A percentile compares a stretch with the other conserved stretches of the same genome.
Conservation (phyloP, 306 rosid species). For the Acacia acuminata region DNA sequence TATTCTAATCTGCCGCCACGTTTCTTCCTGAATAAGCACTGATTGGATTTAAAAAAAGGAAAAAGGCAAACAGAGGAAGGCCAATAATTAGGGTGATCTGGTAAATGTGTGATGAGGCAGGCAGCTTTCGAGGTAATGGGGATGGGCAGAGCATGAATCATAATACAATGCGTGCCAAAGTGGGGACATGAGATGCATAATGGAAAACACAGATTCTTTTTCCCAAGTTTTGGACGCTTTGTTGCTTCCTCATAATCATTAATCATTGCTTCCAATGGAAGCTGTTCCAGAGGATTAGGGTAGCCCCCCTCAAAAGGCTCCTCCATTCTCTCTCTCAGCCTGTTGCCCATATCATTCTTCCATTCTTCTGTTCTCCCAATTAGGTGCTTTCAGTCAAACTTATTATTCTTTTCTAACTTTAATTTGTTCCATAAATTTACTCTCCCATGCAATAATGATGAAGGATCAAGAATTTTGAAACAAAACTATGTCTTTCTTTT, state of each 20-base stretch:
- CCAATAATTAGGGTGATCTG: slow-evolving; percentile 22
- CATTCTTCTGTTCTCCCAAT: background rate
- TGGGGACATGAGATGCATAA: background rate
- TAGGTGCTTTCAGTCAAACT: slow-evolving; percentile 18
- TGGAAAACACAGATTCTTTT: slow-evolving; percentile 2
- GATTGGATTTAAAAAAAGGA: background rate
- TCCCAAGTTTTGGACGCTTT: background rate
- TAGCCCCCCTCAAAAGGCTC: slow-evolving; percentile 17
- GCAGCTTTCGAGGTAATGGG: slow-evolving; percentile 15
- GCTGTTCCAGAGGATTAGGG: background rate
- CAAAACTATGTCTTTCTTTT: background rate
- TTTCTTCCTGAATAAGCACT: background rate
- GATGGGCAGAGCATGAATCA: background rate
- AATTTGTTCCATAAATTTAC: slow-evolving; percentile 5
- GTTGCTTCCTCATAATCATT: background rate
- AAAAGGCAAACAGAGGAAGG: background rate
- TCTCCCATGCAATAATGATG: background rate
- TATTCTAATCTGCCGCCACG: background rate
- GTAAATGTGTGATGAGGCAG: slow-evolving; percentile 1
- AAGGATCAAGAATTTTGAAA: background rate
- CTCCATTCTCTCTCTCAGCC: background rate
- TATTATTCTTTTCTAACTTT: background rate
- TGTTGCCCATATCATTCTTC: background rate
- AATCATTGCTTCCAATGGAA: slow-evolving; percentile 25
- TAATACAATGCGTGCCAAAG: background rate